These are phyloP conservation scores for Ziziphus jujuba DNA, from an alignment of 306 rosid genomes.

Conservation along the genomic window DNA sequence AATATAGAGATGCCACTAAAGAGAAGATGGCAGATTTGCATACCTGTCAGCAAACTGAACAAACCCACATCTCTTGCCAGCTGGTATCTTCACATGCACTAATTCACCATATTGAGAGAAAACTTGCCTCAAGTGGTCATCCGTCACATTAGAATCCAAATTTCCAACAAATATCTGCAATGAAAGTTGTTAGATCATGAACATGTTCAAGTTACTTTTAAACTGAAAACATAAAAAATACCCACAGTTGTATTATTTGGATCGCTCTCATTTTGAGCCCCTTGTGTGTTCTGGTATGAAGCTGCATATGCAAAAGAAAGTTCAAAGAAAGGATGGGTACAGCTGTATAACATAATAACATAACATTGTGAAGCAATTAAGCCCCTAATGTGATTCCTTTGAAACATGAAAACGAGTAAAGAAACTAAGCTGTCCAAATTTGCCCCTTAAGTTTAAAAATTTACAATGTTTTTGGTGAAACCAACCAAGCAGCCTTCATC, in stretches of 20 bases:
- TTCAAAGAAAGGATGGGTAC: background rate
- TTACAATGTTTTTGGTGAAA: no score
- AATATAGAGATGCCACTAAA: background rate
- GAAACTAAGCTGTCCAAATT: no score
- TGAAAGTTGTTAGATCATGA: conserved; percentile 22
- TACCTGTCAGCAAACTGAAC: conserved; percentile 93
- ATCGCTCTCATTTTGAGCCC: conserved; percentile 80
- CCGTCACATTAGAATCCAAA: conserved; percentile 80
- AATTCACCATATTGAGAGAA: conserved; percentile 81
- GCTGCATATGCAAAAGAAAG: conserved; percentile 60
- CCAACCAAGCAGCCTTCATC: no score
- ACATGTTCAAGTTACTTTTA: conserved; percentile 8
- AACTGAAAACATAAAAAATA: conserved; percentile 29
- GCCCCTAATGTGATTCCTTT: background rate
- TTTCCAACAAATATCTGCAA: conserved; percentile 95
- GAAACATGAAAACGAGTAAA: background rate
- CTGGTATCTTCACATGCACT: conserved; percentile 90
- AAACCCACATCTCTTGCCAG: conserved; percentile 96
- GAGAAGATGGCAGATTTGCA: background rate
- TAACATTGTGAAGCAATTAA: background rate
- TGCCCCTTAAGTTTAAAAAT: no score
- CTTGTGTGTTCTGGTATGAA: conserved; percentile 79
- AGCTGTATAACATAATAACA: background rate
- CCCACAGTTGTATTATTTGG: conserved; percentile 95
- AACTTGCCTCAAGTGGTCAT: conserved; percentile 88